Evolutionary conservation across 2,329 filamentous ascomycete species (phyloP).

Genomic region (Beauveria medogensis): DNA sequence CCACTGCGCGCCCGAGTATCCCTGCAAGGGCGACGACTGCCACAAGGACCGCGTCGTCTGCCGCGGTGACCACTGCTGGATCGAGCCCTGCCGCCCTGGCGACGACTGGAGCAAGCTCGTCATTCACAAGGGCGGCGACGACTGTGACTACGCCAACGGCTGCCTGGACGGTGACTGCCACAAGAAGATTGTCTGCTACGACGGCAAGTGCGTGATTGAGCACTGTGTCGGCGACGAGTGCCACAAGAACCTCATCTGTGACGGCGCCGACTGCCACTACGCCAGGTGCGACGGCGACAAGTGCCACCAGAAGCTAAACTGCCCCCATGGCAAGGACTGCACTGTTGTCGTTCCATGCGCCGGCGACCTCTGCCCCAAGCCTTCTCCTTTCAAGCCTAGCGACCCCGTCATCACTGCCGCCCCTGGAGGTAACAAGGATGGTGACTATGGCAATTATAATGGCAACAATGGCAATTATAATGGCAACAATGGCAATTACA

Average conservation of each 20-base stretch:
- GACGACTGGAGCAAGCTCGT: constrained; percentile 23
- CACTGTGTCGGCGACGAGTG: constrained; percentile 22
- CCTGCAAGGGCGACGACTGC: constrained; percentile 20
- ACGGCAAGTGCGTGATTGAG: constrained; percentile 22
- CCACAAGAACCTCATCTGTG: constrained; percentile 27
- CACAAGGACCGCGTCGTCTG: constrained; percentile 26
- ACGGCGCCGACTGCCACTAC: constrained; percentile 22
- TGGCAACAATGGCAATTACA: background rate
- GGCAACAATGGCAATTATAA: background rate
- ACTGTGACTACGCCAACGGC: constrained; percentile 21
- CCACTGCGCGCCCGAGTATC: constrained; percentile 22
- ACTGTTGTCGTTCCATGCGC: constrained; percentile 16
- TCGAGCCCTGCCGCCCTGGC: constrained; percentile 19
- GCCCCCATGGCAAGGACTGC: constrained; percentile 20
- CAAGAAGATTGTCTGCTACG: constrained; percentile 27
- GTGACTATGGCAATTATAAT: background rate
- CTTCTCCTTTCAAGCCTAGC: constrained; percentile 12
- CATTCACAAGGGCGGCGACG: constrained; percentile 19
- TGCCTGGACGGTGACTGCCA: constrained; percentile 18
- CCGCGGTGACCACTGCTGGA: constrained; percentile 20
- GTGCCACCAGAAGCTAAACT: constrained; percentile 23
- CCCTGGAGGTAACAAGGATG: background rate
- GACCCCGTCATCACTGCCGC: constrained; percentile 13
- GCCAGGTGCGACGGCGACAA: constrained; percentile 22
- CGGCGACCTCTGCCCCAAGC: constrained; percentile 13